phyloP scores from a whole-genome alignment of 1,139 yeast genomes.

The Citeromyces siamensis region DNA sequence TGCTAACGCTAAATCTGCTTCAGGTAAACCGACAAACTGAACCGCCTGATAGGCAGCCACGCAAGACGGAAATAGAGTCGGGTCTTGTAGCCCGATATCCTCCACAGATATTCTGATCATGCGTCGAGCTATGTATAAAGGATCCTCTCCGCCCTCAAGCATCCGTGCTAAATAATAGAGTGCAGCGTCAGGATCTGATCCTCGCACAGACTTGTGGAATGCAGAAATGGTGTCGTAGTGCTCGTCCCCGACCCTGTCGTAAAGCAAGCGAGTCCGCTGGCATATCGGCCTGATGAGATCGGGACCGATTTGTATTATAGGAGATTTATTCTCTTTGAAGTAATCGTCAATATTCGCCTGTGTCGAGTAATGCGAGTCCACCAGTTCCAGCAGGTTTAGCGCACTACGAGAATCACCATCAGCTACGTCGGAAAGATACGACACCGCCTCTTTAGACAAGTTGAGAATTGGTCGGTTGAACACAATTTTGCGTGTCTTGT shows the following conservation, averaged over 20 bases:
- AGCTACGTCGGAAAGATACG: slow-evolving; percentile 63
- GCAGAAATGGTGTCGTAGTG: slow-evolving; percentile 95
- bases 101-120: slow-evolving; percentile 92
- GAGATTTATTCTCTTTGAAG: slow-evolving; percentile 5
- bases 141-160: slow-evolving; percentile 91
- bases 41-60: slow-evolving; percentile 78
- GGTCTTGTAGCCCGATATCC: slow-evolving; percentile 78
- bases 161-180: slow-evolving; percentile 75
- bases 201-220: slow-evolving; percentile 83
- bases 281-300: slow-evolving; percentile 25
- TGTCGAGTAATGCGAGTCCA: slow-evolving; percentile 23
- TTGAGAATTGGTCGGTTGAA: slow-evolving; percentile 27
- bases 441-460: slow-evolving; percentile 42
- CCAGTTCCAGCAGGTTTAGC: slow-evolving; percentile 58
- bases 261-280: slow-evolving; percentile 46
- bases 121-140: slow-evolving; percentile 79
- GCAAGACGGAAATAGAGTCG: slow-evolving; percentile 76
- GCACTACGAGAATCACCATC: slow-evolving; percentile 89
- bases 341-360: slow-evolving; percentile 1
- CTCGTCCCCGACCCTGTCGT: slow-evolving; percentile 81
- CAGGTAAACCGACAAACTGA: slow-evolving; percentile 94
- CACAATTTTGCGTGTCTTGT: slow-evolving; percentile 37
- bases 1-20: slow-evolving; percentile 80
- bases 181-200: slow-evolving; percentile 83
- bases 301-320: slow-evolving; percentile 13